Percentiles rank a stretch among this genome's conserved stretches.
phyloP scores from a whole-genome alignment of 2,329 filamentous ascomycete genomes.

The Torrubiella hemipterigena region DNA sequence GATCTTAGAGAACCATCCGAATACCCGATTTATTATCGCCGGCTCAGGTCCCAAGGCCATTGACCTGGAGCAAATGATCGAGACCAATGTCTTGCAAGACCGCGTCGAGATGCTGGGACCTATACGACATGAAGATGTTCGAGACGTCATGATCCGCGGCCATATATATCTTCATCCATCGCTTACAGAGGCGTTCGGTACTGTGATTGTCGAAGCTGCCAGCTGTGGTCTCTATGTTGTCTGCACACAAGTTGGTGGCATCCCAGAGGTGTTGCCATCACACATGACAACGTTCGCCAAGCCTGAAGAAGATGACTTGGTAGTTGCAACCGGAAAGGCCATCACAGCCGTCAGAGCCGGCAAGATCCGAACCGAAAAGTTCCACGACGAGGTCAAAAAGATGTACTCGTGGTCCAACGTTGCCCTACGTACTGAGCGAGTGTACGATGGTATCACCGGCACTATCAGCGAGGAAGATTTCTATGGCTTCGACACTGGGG shows the following conservation, averaged over 20 bases:
- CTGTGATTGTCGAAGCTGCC: constrained; percentile 93
- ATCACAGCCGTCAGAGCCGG: constrained; percentile 78
- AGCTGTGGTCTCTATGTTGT: constrained; percentile 95
- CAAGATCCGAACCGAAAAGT: constrained; percentile 80
- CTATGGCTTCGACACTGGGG: constrained; percentile 66
- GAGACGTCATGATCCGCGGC: constrained; percentile 92
- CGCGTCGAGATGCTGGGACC: constrained; percentile 86
- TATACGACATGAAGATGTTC: constrained; percentile 88
- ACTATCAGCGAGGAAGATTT: constrained; percentile 79
- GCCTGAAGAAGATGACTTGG: constrained; percentile 90
- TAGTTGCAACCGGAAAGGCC: constrained; percentile 77
- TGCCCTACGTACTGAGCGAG: constrained; percentile 81
- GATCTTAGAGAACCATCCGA: constrained; percentile 78
- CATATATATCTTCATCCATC: constrained; percentile 95
- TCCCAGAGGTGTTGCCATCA: constrained; percentile 86
- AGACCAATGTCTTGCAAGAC: constrained; percentile 87
- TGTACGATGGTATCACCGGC: constrained; percentile 87
- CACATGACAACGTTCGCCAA: constrained; percentile 98
- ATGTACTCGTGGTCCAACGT: constrained; percentile 99
- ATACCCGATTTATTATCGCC: constrained; percentile 93
- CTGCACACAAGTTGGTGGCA: constrained; percentile 90
- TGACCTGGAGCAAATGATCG: constrained; percentile 95
- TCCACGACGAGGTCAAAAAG: constrained; percentile 92
- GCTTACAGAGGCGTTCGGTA: constrained; percentile 92
- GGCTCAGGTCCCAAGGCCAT: constrained; percentile 95